Conservation (phyloP, 106 monocot species). For the Gastrodia elata region DNA sequence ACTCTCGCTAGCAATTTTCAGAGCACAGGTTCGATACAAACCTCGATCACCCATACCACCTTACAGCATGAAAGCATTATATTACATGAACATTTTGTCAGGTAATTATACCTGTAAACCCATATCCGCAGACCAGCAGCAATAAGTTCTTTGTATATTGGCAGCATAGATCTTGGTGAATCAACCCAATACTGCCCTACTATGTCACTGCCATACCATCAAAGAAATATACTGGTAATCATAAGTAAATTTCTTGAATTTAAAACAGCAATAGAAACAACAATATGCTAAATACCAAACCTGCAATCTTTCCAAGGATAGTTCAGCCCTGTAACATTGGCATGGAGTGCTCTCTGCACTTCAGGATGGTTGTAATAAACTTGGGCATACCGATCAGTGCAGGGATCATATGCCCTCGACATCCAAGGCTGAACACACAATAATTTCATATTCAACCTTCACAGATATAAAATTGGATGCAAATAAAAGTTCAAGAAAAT, state of each 20-base stretch:
- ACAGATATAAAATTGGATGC: background rate
- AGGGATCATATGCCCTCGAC: slow-evolving; percentile 87
- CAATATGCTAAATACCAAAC: slow-evolving; percentile 19
- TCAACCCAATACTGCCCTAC: slow-evolving; percentile 67
- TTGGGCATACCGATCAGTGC: slow-evolving; percentile 55
- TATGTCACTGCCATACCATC: slow-evolving; percentile 33
- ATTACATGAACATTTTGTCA: background rate
- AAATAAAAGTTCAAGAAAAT: background rate
- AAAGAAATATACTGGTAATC: background rate
- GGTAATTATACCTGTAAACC: slow-evolving; percentile 65
- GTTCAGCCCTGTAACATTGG: slow-evolving; percentile 58
- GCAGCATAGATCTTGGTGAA: slow-evolving; percentile 88
- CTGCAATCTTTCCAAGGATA: slow-evolving; percentile 91
- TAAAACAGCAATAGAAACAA: background rate
- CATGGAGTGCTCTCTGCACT: slow-evolving; percentile 81
- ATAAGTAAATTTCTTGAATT: background rate
- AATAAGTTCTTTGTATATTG: slow-evolving; percentile 85
- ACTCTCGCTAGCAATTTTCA: background rate
- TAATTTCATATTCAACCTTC: background rate
- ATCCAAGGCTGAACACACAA: slow-evolving; percentile 68
- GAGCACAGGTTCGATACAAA: background rate
- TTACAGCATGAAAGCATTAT: background rate
- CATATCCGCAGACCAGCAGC: slow-evolving; percentile 72
- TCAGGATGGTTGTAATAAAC: slow-evolving; percentile 72
- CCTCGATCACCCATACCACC: background rate